These are phyloP conservation scores for Trametes elegans DNA, from an alignment of 768 basidiomycete species.

Conservation along the genomic window DNA sequence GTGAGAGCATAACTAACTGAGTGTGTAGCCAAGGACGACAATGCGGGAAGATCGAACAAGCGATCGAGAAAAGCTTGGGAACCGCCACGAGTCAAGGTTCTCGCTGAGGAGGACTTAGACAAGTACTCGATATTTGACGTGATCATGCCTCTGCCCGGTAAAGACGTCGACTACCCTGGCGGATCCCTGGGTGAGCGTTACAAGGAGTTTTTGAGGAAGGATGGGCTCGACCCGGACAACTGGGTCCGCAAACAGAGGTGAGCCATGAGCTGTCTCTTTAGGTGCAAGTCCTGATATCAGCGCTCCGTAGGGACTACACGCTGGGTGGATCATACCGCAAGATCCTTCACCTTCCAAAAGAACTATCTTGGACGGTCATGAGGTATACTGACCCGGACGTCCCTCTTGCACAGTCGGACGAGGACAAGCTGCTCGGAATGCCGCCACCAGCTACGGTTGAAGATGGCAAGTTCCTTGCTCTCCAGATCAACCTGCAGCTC, in stretches of 20 bases:
- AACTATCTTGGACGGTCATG: conserved; percentile 78
- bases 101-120: conserved; percentile 74
- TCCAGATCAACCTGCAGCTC: conserved; percentile 83
- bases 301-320: conserved; percentile 77
- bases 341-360: conserved; percentile 81
- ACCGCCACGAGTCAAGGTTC: conserved; percentile 68
- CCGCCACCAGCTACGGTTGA: conserved; percentile 64
- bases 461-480: conserved; percentile 81
- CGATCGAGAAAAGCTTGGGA: conserved; percentile 53
- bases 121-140: conserved; percentile 92
- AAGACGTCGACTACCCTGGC: conserved; percentile 89
- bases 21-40: conserved; percentile 11
- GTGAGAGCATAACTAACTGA: not conserved
- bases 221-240: conserved; percentile 89
- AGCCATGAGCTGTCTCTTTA: conserved; percentile 20
- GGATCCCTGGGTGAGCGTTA: conserved; percentile 87
- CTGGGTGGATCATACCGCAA: conserved; percentile 92
- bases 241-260: conserved; percentile 90
- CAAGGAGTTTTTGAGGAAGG: conserved; percentile 72
- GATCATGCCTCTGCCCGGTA: conserved; percentile 96
- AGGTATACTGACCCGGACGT: conserved; percentile 94
- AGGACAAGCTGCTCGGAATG: conserved; percentile 84
- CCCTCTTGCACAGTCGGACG: conserved; percentile 90
- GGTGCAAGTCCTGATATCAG: not conserved
- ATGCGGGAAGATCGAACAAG: conserved; percentile 22